These are phyloP conservation scores for Pilatotrama ljubarskyi DNA, from an alignment of 768 basidiomycete genomes.

Conservation along the genomic window DNA sequence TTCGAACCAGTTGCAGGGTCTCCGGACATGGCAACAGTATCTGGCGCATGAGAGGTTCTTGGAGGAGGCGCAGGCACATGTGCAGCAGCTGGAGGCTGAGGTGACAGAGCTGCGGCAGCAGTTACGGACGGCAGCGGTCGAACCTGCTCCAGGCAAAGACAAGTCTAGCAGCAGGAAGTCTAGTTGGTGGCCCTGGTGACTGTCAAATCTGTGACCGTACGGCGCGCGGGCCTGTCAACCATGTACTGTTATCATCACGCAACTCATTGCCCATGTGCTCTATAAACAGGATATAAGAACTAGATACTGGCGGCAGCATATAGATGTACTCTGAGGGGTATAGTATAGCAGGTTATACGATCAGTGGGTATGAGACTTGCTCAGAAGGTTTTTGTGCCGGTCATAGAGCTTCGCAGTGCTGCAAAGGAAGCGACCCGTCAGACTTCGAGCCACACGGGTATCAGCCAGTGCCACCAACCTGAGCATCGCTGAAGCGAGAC, in stretches of 20 bases:
- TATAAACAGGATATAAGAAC: conserved; percentile 1
- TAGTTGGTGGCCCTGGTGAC: conserved; percentile 32
- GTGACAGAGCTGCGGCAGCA: conserved; percentile 38
- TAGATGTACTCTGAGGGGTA: conserved; percentile 2
- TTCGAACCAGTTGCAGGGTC: conserved; percentile 44
- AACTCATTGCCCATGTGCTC: conserved; percentile 5
- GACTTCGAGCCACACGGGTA: neutral
- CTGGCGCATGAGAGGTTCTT: conserved; percentile 74
- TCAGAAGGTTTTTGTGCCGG: conserved; percentile 60
- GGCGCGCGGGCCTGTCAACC: neutral
- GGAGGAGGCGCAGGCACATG: conserved; percentile 54
- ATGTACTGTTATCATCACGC: conserved; percentile 5
- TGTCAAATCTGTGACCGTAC: neutral
- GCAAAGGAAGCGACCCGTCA: conserved; percentile 2
- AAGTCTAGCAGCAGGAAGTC: conserved; percentile 10
- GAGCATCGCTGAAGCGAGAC: conserved; percentile 68
- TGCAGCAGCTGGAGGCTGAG: conserved; percentile 60
- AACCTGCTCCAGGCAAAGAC: neutral
- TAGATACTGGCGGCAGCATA: conserved; percentile 9
- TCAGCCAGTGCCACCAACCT: conserved; percentile 49
- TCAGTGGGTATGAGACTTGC: conserved; percentile 16
- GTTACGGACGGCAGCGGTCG: conserved; percentile 1
- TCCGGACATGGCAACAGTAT: conserved; percentile 61
- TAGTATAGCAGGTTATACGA: conserved; percentile 5
- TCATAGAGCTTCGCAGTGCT: conserved; percentile 78